A percentile compares a stretch with the other conserved stretches of the same genome.
phyloP scores from a whole-genome alignment of 2,329 filamentous ascomycete genomes.

The Fonsecaea multimorphosa region DNA sequence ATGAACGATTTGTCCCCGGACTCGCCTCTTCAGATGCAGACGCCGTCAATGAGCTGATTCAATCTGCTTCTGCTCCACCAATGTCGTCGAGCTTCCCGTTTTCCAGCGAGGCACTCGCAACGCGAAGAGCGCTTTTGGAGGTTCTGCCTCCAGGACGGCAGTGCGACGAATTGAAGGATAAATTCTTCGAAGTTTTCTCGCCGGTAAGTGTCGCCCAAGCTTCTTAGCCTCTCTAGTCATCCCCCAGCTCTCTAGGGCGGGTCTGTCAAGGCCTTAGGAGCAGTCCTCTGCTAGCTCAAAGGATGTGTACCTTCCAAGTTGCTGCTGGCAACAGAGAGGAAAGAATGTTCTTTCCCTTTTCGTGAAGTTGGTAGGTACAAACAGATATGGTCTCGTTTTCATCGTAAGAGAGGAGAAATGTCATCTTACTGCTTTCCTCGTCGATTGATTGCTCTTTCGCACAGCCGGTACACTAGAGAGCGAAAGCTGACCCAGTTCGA shows the following conservation, averaged over 20 bases:
- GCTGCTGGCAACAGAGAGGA: neutral
- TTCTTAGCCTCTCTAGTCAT: slow-evolving; percentile 3
- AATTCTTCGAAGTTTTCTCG: slow-evolving; percentile 49
- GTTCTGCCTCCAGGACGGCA: slow-evolving; percentile 46
- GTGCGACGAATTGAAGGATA: slow-evolving; percentile 47
- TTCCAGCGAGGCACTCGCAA: slow-evolving; percentile 39
- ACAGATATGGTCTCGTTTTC: neutral
- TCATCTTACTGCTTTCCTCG: neutral
- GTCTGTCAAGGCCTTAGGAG: neutral
- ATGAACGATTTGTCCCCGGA: slow-evolving; percentile 44
- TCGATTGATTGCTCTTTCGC: neutral
- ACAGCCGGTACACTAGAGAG: neutral
- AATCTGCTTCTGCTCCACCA: slow-evolving; percentile 18
- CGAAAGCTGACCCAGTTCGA: slow-evolving; percentile 7
- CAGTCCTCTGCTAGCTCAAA: neutral
- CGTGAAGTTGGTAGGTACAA: neutral
- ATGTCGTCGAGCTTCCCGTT: slow-evolving; percentile 42
- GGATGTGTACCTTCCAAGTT: neutral
- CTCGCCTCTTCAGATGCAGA: slow-evolving; percentile 39
- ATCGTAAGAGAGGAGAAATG: neutral
- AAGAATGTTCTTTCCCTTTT: neutral
- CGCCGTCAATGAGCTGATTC: slow-evolving; percentile 24
- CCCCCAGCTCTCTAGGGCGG: neutral
- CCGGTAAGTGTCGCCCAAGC: slow-evolving; percentile 41
- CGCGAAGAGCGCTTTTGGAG: slow-evolving; percentile 43